These are phyloP conservation scores for Cyclotella atomus DNA, from an alignment of 108 stramenopile species.

Conservation along the genomic window DNA sequence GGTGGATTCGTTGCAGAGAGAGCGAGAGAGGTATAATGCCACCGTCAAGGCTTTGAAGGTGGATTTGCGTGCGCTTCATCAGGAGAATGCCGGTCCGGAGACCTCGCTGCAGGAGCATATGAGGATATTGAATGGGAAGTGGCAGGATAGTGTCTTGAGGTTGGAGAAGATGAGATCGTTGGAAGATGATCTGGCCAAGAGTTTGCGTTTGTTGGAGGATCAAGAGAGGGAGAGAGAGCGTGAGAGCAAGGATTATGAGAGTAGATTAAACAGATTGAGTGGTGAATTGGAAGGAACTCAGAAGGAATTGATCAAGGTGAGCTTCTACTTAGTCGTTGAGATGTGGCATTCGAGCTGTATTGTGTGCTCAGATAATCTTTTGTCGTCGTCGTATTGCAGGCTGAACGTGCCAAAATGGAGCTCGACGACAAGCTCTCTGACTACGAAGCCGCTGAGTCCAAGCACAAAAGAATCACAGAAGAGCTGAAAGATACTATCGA, in stretches of 20 bases:
- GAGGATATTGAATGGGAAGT: conserved; percentile 40
- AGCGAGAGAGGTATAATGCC: conserved; percentile 50
- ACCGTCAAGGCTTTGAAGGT: conserved; percentile 51
- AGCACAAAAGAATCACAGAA: conserved; percentile 21
- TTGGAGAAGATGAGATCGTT: conserved; percentile 22
- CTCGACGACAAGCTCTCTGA: conserved; percentile 11
- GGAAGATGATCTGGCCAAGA: conserved; percentile 30
- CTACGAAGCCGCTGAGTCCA: conserved; percentile 8
- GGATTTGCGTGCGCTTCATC: conserved; percentile 36
- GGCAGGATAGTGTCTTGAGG: conserved; percentile 16
- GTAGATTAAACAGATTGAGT: conserved; percentile 15
- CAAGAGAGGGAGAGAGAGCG: conserved; percentile 25
- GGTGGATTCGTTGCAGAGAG: conserved; percentile 21
- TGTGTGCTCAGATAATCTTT: neutral
- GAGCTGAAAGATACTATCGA: conserved; percentile 21
- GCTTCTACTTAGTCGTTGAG: neutral
- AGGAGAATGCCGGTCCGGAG: conserved; percentile 29
- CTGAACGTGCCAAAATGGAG: conserved; percentile 21
- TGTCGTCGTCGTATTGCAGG: neutral
- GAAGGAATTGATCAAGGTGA: conserved; percentile 7
- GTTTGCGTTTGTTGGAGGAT: conserved; percentile 18
- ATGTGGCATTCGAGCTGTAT: neutral
- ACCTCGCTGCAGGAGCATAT: conserved; percentile 51
- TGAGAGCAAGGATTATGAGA: conserved; percentile 16
- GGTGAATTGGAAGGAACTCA: conserved; percentile 24